Evolutionary conservation across 2,329 filamentous ascomycete species (phyloP), one percentile per base, ranked within the genome.

Genomic region (Phialophora tarda): DNA sequence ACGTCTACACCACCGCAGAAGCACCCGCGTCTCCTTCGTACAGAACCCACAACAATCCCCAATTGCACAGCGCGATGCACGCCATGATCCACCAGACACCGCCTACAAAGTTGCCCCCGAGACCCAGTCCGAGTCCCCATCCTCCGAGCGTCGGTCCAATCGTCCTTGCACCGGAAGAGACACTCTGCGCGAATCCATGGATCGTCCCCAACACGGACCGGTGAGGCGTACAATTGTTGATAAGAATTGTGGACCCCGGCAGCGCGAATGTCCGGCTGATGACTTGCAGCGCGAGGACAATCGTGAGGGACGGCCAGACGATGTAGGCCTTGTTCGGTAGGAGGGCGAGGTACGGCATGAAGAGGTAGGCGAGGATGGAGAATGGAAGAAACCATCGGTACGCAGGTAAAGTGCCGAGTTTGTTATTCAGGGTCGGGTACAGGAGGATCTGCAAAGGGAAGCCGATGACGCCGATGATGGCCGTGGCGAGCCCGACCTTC

Each of bases 401-500:
- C 51, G 87, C 88, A 4, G 82, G 81, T 60, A 93, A 78, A 1
- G 89, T 90, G 38, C 91, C 91, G 1, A 92, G 83, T 2, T 84
- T 84, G 1, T 83, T 80, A 55, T 91, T 91, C 21, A 92, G 79
- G 32, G 79, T 78, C 1, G 91, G 91, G 74, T 93, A 94, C 10
- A 92, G 78, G 58, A 90, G 82, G 24, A 92, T 83, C 75, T 92
- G 90, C 54, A 95, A 81, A 0, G 83, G 79, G 44, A 95, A 89
- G n/a, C 92, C 92, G 51, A 94, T 87, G 57, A 86, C 78, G 8
- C 91, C 92, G 17, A 95, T 84, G 59, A 91, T 88, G 2, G 91
- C 88, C 80, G 93, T 92, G 4, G 90, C 90, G 51, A 91, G 79
- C n/a, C 91, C 91, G 34, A 95, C 89, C 2, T 86, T 85, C 0